A percentile compares a stretch with the other conserved stretches of the same genome.
Conservation (phyloP, 495 filamentous ascomycete genomes). For the Mytilinidion resinicola region DNA sequence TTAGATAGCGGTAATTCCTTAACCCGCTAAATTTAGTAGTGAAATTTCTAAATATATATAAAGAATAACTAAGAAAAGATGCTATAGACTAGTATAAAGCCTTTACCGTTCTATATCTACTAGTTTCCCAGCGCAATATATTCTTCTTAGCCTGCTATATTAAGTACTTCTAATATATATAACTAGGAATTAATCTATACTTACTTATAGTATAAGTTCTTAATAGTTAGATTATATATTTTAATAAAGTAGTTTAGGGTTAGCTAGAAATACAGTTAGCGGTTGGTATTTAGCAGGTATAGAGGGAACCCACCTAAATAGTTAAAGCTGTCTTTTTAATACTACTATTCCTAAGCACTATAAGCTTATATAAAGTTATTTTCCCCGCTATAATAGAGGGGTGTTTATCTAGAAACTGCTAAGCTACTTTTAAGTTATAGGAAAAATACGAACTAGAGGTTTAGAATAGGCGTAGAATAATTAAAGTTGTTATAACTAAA, state of each 20-base stretch:
- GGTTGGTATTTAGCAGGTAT: neutral
- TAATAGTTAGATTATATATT: slow-evolving; percentile 94
- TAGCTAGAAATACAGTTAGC: slow-evolving; percentile 42
- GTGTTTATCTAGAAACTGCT: neutral
- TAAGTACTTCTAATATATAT: slow-evolving; percentile 97
- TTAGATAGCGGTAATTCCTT: slow-evolving; percentile 82
- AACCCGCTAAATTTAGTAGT: too few relatives aligned
- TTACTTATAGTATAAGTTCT: slow-evolving; percentile 97
- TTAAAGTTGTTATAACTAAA: too few relatives aligned
- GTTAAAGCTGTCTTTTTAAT: too few relatives aligned
- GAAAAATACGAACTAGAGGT: neutral
- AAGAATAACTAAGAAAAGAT: slow-evolving; percentile 95
- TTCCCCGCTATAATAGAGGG: slow-evolving; percentile 56
- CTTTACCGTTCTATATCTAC: slow-evolving; percentile 97
- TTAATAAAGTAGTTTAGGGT: slow-evolving; percentile 76
- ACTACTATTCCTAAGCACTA: too few relatives aligned
- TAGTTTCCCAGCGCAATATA: slow-evolving; percentile 96
- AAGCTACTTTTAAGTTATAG: neutral
- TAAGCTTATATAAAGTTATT: too few relatives aligned
- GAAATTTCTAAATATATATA: slow-evolving; percentile 86
- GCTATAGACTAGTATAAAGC: slow-evolving; percentile 96
- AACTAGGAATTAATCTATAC: slow-evolving; percentile 94
- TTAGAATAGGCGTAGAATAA: neutral
- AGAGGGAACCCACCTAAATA: slow-evolving; percentile 53
- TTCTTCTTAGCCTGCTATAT: slow-evolving; percentile 97